Evolutionary conservation across 192 early-diverging fungal genomes (phyloP), one percentile per base, ranked within the genome.

Genomic region (Rhizophagus clarus): DNA sequence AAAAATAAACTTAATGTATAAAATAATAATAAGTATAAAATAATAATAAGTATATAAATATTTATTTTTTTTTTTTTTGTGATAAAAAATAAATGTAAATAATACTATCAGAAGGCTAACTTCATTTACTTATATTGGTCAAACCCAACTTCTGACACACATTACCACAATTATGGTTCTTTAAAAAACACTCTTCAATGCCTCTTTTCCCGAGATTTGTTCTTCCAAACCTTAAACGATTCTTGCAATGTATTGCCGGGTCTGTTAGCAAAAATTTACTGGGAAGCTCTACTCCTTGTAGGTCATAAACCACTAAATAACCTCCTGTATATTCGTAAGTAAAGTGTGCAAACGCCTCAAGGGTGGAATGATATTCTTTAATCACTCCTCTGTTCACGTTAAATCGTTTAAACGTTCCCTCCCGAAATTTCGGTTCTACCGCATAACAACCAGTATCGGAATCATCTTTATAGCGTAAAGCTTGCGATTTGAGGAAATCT

Each of bases 221-320:
- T 28, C 26, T 63, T 15, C 75, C 61, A 15, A 76, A 76, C 14
- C 61, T 76, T 40, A 76, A 64, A 14, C 17, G 31, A 32, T 76
- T n/a, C 7, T 12, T 26, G 14, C 75, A 76, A 40, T 76, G 75
- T 76, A 76, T 76, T 15, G 75, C 75, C 37, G 75, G 61, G 28
- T 76, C 75, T 17, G 75, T 76, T 76, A 76, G 24, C 20, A 76
- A 63, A 9, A 76, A 76, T 7, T 37, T 60, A 42, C 66, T n/a
- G 0, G 17, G 1, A 22, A 63, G 32, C 47, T 76, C 75, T 11
- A 45, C 24, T 63, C 75, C 75, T 76, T 76, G 75, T 42, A 76
- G 37, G 11, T 76, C 75, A 76, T 9, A 66, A 64, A 76, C 75
- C 24, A 64, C 17, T 28, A 76, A 76, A 76, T 76, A 76, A 22